Evolutionary conservation across 495 filamentous ascomycete species (phyloP), one percentile per base, ranked within the genome.

Genomic region (Oleoguttula mirabilis): DNA sequence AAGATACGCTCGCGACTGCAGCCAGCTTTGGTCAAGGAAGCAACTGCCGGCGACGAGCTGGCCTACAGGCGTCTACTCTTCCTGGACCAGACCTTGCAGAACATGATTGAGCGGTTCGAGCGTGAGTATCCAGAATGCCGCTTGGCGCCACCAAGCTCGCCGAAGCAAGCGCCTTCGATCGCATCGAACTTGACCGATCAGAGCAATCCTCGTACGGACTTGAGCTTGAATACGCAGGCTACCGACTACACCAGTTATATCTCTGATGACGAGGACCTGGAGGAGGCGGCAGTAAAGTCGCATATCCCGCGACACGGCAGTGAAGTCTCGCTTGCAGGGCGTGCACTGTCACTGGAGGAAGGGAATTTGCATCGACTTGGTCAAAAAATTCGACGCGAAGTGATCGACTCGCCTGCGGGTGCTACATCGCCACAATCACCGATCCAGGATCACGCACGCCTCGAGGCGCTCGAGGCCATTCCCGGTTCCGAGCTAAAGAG

Each of bases 21-120:
- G 54, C 82, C 86, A 10, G 88, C 88, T 11, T 67, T 98, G 41
- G 68, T 76, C 21, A 84, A 81, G 56, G 79, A 82, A 55, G 83
- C 84, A 19, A 72, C 67, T 53, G 68, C 69, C 42, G 49, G 45
- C 12, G 79, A 71, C 63, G 77, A 80, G 44, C 64, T 76, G 51
- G 80, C 77, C 48, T 87, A 88, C 54, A 69, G 88, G 31, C 82
- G 83, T 45, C 76, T 98, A 19, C 71, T 84, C 35, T 94, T 94
- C 70, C 73, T 98, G 21, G 88, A 94, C 53, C 69, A 81, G 38
- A 96, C 90, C 1, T 72, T 98, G 5, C 73, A 83, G 47, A 75
- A 76, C 48, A 94, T 98, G 65, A 94, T 96, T 56, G 75, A 82
- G 55, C 83, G 90, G 15, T 98, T 98, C 48, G 90, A 96, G 56